phyloP scores from a whole-genome alignment of 2,329 filamentous ascomycete species.

The Neofusicoccum ribis region DNA sequence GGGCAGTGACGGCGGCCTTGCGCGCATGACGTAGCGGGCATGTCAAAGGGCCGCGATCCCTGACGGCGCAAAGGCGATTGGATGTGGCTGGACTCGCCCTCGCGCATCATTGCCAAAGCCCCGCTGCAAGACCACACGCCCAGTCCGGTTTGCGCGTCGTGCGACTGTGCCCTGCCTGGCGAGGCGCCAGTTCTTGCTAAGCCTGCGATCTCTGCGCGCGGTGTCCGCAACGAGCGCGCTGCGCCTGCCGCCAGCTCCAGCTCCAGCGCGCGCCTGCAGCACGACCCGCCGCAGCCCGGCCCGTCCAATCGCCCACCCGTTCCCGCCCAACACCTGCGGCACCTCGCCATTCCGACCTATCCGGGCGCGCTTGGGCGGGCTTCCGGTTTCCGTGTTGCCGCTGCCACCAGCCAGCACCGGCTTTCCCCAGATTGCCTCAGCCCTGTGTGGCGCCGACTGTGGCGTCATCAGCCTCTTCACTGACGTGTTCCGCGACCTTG shows the following conservation, averaged over 20 bases:
- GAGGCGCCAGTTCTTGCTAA: background rate
- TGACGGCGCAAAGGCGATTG: background rate
- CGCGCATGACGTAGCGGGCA: conserved; percentile 4
- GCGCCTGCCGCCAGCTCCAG: background rate
- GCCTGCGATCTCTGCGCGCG: background rate
- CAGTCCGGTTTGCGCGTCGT: conserved; percentile 10
- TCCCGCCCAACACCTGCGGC: background rate
- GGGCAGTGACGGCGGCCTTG: background rate
- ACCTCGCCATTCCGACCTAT: background rate
- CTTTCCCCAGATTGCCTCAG: conserved; percentile 1
- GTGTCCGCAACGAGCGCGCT: background rate
- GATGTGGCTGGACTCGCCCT: conserved; percentile 8
- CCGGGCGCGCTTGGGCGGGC: background rate
- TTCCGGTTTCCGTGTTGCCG: conserved; percentile 1
- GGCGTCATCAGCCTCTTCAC: conserved; percentile 4
- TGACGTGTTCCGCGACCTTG: conserved; percentile 3
- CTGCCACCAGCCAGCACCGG: background rate
- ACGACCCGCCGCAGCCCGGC: background rate
- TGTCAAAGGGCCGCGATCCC: conserved; percentile 12
- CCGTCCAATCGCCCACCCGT: background rate
- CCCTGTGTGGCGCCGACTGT: conserved; percentile 7
- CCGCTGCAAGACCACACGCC: background rate
- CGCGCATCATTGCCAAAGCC: background rate
- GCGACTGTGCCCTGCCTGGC: background rate
- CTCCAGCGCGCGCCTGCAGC: too few relatives aligned